A percentile compares a stretch with the other conserved stretches of the same genome.
These are phyloP conservation scores for Nymphaea thermarum DNA, from an alignment of 164 flowering plant species.

Conservation along the genomic window DNA sequence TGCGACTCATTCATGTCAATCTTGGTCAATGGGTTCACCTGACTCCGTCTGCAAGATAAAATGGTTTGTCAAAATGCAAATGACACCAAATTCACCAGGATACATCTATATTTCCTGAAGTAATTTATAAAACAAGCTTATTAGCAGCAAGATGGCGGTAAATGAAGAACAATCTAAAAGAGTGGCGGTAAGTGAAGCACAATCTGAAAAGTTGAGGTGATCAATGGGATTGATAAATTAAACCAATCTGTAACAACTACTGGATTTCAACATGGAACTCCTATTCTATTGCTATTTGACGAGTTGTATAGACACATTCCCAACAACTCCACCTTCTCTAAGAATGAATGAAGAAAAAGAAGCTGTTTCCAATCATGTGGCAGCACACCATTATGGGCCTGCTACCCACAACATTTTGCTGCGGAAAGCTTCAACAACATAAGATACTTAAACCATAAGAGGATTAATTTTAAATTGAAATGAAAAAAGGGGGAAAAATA, in stretches of 20 bases:
- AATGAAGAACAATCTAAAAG: background rate
- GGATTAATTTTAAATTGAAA: too few relatives aligned
- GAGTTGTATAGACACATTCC: background rate
- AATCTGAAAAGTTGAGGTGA: background rate
- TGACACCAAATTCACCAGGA: background rate
- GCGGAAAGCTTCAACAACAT: too few relatives aligned
- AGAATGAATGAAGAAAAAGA: background rate
- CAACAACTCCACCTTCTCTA: background rate
- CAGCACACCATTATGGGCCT: too few relatives aligned
- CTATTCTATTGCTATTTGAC: background rate
- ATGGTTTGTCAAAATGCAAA: background rate
- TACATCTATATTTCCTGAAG: background rate
- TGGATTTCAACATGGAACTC: background rate
- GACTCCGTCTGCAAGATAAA: background rate
- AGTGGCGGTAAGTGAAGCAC: background rate
- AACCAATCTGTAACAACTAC: too few relatives aligned
- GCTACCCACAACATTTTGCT: too few relatives aligned
- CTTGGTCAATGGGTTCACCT: background rate
- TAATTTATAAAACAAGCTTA: background rate
- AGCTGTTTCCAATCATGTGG: background rate
- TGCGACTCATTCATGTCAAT: background rate
- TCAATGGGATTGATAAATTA: background rate
- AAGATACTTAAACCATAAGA: too few relatives aligned
- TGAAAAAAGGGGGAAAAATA: too few relatives aligned
- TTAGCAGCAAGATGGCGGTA: background rate